These are phyloP conservation scores for Rhizopus microsporus DNA, from an alignment of 371 early-diverging fungal genomes.

Conservation along the genomic window DNA sequence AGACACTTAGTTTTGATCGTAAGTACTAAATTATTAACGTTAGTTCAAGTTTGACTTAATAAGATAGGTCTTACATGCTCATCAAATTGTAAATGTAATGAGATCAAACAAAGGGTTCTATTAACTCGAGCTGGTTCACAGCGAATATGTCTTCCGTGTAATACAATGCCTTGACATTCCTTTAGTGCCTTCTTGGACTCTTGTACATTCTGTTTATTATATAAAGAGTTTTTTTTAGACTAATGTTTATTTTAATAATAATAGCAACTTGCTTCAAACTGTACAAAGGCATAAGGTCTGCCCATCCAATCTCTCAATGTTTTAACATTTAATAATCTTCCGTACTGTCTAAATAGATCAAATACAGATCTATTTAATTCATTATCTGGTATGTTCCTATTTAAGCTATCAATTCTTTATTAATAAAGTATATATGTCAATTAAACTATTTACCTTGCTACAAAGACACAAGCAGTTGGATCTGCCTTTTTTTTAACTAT, in stretches of 20 bases:
- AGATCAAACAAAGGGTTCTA: constrained; percentile 71
- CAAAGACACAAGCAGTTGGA: constrained; percentile 60
- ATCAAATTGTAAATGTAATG: constrained; percentile 42
- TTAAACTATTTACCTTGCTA: constrained; percentile 44
- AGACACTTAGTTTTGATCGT: constrained; percentile 22
- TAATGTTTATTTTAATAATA: not conserved
- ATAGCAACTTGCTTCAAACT: constrained; percentile 59
- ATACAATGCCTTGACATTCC: constrained; percentile 68
- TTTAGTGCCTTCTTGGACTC: constrained; percentile 68
- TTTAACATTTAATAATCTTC: constrained; percentile 70
- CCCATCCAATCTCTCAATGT: constrained; percentile 77
- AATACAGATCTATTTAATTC: constrained; percentile 64
- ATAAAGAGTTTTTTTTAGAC: constrained; percentile 1
- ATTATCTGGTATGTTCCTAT: constrained; percentile 12
- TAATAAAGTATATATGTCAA: not conserved
- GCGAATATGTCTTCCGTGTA: constrained; percentile 76
- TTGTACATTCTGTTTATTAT: constrained; percentile 12
- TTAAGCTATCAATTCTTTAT: constrained; percentile 13
- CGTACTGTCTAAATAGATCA: constrained; percentile 71
- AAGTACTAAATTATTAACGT: constrained; percentile 17
- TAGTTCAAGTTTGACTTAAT: not conserved
- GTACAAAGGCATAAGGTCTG: constrained; percentile 88
- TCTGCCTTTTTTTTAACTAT: constrained; percentile 26
- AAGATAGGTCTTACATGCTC: constrained; percentile 34
- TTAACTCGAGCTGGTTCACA: constrained; percentile 87